A percentile compares a stretch with the other conserved stretches of the same genome.
Conservation (phyloP, 306 rosid genomes). For the Pterocarpus santalinus region DNA sequence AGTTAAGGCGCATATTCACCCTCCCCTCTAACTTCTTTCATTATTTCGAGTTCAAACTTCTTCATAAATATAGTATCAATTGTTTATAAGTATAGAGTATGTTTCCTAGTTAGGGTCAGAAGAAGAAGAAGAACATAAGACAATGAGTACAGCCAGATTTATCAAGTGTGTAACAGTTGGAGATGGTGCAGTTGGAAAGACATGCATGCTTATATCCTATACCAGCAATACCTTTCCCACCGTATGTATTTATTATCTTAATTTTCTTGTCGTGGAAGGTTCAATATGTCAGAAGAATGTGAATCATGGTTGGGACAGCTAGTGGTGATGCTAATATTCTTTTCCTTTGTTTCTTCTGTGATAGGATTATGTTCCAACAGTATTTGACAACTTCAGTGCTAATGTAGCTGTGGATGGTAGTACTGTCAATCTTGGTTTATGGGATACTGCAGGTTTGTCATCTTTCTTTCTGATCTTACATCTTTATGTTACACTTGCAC, state of each 20-base stretch:
- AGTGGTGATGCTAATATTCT: constrained; percentile 32
- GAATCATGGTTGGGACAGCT: not conserved
- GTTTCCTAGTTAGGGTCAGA: constrained; percentile 42
- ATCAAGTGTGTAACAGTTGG: constrained; percentile 97
- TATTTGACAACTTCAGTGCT: constrained; percentile 78
- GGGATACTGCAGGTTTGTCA: constrained; percentile 81
- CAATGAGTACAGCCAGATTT: constrained; percentile 87
- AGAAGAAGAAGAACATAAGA: constrained; percentile 36
- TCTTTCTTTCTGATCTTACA: not conserved
- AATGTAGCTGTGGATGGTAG: constrained; percentile 72
- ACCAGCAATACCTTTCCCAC: constrained; percentile 95
- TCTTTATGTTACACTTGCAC: not conserved
- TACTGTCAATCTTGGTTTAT: constrained; percentile 75
- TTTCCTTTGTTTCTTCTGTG: constrained; percentile 14
- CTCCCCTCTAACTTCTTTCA: constrained; percentile 14
- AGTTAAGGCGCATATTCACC: constrained; percentile 32
- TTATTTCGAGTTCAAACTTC: constrained; percentile 12
- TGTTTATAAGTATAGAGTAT: too few species aligned
- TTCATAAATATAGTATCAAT: constrained; percentile 31
- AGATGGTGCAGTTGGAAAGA: constrained; percentile 96
- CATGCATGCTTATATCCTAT: constrained; percentile 97
- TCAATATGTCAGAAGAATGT: constrained; percentile 12
- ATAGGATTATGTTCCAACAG: constrained; percentile 91
- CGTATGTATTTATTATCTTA: constrained; percentile 50
- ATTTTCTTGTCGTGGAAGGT: not conserved